These are phyloP conservation scores for Dispira parvispora DNA, from an alignment of 192 early-diverging fungal species.

Conservation along the genomic window DNA sequence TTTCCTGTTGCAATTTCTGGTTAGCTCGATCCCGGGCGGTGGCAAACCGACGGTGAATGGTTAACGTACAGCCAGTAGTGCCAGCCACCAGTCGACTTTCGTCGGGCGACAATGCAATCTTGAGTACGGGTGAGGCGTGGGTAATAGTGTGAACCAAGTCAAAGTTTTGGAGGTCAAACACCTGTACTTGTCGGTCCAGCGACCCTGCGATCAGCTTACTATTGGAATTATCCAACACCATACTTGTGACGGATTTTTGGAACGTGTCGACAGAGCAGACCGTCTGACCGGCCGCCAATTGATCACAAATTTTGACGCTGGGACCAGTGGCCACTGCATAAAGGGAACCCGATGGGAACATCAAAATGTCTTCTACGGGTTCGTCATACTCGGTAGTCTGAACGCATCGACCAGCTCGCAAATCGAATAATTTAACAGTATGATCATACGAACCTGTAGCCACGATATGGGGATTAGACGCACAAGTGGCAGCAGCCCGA, in stretches of 20 bases:
- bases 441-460: slow-evolving; percentile 90
- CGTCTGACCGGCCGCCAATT: slow-evolving; percentile 59
- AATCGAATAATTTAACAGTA: slow-evolving; percentile 84
- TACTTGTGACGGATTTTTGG: slow-evolving; percentile 87
- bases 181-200: slow-evolving; percentile 91
- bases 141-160: slow-evolving; percentile 73
- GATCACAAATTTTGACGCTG: slow-evolving; percentile 74
- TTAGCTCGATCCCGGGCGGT: slow-evolving; percentile 15
- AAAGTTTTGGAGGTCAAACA: slow-evolving; percentile 76
- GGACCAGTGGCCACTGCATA: slow-evolving; percentile 54
- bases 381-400: slow-evolving; percentile 64
- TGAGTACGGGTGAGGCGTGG: slow-evolving; percentile 81
- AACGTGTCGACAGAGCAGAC: slow-evolving; percentile 72
- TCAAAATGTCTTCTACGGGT: slow-evolving; percentile 78
- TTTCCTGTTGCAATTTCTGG: background rate
- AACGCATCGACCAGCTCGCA: slow-evolving; percentile 50
- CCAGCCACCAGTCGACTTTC: slow-evolving; percentile 81
- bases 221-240: slow-evolving; percentile 64
- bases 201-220: slow-evolving; percentile 73
- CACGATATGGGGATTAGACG: slow-evolving; percentile 65
- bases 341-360: slow-evolving; percentile 67
- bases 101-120: slow-evolving; percentile 79
- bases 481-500: slow-evolving; percentile 50
- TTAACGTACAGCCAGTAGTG: slow-evolving; percentile 78
- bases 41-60: slow-evolving; percentile 66